Conservation (phyloP, 2,329 filamentous ascomycete species). For the Cryphonectria parasitica region DNA sequence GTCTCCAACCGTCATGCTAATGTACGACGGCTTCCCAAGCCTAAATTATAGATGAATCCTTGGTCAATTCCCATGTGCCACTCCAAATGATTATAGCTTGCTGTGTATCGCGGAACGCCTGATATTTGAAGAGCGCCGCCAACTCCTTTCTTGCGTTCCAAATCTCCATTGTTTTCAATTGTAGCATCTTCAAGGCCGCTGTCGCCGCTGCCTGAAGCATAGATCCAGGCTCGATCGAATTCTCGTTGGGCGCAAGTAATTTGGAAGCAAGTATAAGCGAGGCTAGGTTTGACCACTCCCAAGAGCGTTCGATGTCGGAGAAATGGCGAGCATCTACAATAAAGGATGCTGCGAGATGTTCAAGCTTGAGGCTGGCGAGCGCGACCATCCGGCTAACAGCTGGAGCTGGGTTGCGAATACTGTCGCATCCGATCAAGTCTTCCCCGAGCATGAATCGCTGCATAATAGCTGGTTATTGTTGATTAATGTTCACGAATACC, state of each 20-base stretch:
- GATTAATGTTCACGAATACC: conserved; percentile 41
- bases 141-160: conserved; percentile 41
- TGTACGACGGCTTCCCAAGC: conserved; percentile 38
- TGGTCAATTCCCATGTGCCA: conserved; percentile 37
- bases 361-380: conserved; percentile 35
- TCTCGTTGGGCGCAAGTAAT: conserved; percentile 33
- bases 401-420: conserved; percentile 31
- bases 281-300: conserved; percentile 38
- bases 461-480: conserved; percentile 36
- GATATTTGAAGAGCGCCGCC: conserved; percentile 39
- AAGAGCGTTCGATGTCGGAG: conserved; percentile 35
- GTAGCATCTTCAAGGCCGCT: conserved; percentile 38
- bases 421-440: conserved; percentile 26
- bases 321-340: conserved; percentile 39
- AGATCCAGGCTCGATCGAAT: conserved; percentile 29
- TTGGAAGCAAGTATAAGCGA: conserved; percentile 40
- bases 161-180: conserved; percentile 41
- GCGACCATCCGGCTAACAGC: conserved; percentile 34
- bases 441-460: conserved; percentile 27
- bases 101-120: conserved; percentile 29
- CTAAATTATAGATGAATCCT: conserved; percentile 32
- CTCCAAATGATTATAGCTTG: conserved; percentile 36
- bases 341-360: conserved; percentile 38
- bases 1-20: conserved; percentile 31
- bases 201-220: conserved; percentile 34